These are phyloP conservation scores for Helotiales sp. DNA, from an alignment of 2,329 filamentous ascomycete genomes.

Conservation along the genomic window DNA sequence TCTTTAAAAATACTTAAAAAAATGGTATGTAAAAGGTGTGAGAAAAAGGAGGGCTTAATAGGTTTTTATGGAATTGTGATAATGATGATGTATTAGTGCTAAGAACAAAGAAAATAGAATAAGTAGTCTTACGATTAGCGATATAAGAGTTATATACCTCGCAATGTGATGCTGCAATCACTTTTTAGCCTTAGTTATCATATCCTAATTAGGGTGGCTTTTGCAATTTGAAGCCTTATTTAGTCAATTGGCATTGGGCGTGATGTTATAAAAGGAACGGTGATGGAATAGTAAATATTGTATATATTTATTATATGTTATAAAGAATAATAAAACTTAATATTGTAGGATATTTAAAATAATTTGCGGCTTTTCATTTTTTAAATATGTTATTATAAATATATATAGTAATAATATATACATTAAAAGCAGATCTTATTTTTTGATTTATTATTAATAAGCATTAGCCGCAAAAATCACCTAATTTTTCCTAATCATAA, in stretches of 20 bases:
- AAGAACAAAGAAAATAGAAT: neutral
- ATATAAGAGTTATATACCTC: neutral
- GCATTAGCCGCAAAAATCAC: too few relatives aligned
- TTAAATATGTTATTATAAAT: too few relatives aligned
- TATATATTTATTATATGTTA: neutral
- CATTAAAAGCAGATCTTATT: neutral
- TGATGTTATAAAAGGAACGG: neutral
- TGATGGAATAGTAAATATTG: neutral
- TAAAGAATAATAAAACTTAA: too few relatives aligned
- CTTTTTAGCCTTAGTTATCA: neutral
- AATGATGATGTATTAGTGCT: neutral
- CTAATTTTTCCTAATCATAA: too few relatives aligned
- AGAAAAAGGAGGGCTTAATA: neutral
- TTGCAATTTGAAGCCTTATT: neutral
- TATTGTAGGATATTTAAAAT: too few relatives aligned
- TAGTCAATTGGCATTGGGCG: neutral
- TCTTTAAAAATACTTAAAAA: neutral
- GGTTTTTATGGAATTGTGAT: neutral
- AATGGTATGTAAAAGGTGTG: neutral
- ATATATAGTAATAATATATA: neutral
- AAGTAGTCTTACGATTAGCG: neutral
- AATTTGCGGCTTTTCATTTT: too few relatives aligned
- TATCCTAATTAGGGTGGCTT: neutral
- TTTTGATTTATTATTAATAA: too few relatives aligned
- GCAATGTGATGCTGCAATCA: neutral